phyloP scores from a whole-genome alignment of 1,284 basidiomycete genomes.

The Pholiota adiposa region DNA sequence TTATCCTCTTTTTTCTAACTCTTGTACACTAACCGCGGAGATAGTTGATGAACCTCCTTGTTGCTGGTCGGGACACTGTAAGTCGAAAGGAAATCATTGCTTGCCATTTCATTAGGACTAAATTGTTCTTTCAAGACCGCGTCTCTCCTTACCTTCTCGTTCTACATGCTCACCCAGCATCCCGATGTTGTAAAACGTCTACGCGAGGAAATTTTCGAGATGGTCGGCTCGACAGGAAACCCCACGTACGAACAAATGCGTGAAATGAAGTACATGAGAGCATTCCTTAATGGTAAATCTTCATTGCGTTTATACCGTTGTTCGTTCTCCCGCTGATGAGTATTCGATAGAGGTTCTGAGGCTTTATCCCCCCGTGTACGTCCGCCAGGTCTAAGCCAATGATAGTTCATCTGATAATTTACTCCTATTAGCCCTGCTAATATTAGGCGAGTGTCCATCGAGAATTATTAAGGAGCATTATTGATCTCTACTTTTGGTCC shows the following conservation, averaged over 20 bases:
- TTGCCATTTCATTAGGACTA: neutral
- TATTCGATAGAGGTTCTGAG: conserved; percentile 40
- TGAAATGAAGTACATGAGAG: conserved; percentile 44
- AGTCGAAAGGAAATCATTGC: neutral
- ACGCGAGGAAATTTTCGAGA: conserved; percentile 33
- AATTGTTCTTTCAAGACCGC: conserved; percentile 20
- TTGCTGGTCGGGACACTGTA: conserved; percentile 43
- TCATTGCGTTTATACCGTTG: neutral
- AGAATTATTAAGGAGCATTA: neutral
- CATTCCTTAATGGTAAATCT: conserved; percentile 44
- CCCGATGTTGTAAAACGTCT: conserved; percentile 31
- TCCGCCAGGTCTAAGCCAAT: neutral
- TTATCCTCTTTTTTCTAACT: neutral
- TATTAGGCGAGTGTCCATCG: conserved; percentile 2
- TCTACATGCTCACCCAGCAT: conserved; percentile 32
- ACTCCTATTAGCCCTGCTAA: conserved; percentile 7
- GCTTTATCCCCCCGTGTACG: conserved; percentile 49
- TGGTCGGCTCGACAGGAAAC: conserved; percentile 28
- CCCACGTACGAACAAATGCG: conserved; percentile 35
- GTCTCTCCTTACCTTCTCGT: conserved; percentile 26
- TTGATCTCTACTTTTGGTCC: neutral
- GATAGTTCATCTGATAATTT: neutral
- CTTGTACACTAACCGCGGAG: too few relatives aligned
- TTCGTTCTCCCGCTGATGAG: neutral
- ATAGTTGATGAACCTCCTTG: conserved; percentile 25